Conservation (phyloP, 768 basidiomycete species). For the Mrakia frigida region DNA sequence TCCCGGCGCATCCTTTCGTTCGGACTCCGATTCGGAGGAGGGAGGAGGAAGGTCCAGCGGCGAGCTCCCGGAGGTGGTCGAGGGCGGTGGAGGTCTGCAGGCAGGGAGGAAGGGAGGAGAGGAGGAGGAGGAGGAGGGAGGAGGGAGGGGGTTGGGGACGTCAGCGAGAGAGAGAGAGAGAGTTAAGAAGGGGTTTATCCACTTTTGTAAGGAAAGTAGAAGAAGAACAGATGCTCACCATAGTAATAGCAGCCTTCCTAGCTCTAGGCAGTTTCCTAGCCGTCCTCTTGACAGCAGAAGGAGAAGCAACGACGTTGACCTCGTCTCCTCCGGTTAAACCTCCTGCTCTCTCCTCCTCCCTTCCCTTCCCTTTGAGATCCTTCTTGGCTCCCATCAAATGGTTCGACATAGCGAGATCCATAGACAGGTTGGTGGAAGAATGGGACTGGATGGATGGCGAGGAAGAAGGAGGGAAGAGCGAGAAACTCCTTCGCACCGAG, state of each 20-base stretch:
- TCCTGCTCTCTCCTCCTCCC: neutral
- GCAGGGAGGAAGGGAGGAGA: neutral
- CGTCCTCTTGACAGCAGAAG: neutral
- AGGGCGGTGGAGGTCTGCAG: constrained; percentile 18
- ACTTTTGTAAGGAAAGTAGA: neutral
- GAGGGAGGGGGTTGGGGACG: neutral
- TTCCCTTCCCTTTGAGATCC: neutral
- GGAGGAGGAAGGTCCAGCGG: neutral
- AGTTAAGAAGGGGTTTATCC: too few relatives aligned
- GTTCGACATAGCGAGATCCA: constrained; percentile 2
- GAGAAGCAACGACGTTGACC: neutral
- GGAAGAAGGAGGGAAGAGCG: neutral
- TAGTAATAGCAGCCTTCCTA: constrained; percentile 45
- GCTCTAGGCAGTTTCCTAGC: constrained; percentile 32
- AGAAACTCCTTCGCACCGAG: neutral
- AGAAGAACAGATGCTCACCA: constrained; percentile 40
- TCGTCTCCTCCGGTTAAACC: neutral
- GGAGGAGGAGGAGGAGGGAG: neutral
- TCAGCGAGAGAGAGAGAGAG: neutral
- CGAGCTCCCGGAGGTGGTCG: constrained; percentile 8
- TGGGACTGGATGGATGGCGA: neutral
- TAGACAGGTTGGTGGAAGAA: neutral
- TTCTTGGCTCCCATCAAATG: neutral
- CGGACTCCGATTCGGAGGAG: constrained; percentile 84
- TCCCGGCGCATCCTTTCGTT: constrained; percentile 94